phyloP scores from a whole-genome alignment of 2,329 filamentous ascomycete genomes.

The Fusarium temperatum region DNA sequence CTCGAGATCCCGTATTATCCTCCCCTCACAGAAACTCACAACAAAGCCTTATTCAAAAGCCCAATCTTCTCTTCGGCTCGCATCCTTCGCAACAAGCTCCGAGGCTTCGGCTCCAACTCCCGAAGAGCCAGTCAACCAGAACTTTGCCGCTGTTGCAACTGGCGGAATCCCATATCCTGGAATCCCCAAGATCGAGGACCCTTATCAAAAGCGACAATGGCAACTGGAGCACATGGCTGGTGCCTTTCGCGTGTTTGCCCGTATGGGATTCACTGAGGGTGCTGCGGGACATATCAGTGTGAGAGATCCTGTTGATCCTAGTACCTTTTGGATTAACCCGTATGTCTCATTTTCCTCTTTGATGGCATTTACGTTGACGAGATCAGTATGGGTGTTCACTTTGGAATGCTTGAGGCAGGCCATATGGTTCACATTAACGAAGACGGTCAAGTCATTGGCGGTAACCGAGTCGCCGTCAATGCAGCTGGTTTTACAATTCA shows the following conservation, averaged over 20 bases:
- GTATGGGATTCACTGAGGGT: slow-evolving; percentile 64
- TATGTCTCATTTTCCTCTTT: slow-evolving; percentile 10
- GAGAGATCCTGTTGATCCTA: slow-evolving; percentile 66
- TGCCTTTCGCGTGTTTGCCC: slow-evolving; percentile 59
- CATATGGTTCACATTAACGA: slow-evolving; percentile 72
- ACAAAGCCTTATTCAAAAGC: not conserved
- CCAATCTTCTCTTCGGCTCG: not conserved
- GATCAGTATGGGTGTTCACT: slow-evolving; percentile 62
- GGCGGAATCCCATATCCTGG: slow-evolving; percentile 53
- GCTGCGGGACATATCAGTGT: slow-evolving; percentile 72
- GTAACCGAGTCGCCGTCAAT: slow-evolving; percentile 65
- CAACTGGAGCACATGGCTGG: slow-evolving; percentile 54
- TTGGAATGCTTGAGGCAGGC: slow-evolving; percentile 66
- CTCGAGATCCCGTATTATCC: not conserved
- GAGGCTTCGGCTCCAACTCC: slow-evolving; percentile 5
- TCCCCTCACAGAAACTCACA: not conserved
- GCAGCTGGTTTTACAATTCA: slow-evolving; percentile 71
- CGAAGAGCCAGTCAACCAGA: slow-evolving; percentile 26
- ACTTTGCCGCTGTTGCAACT: slow-evolving; percentile 42
- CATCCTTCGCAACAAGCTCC: slow-evolving; percentile 34
- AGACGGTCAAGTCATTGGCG: slow-evolving; percentile 66
- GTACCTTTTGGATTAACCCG: slow-evolving; percentile 74
- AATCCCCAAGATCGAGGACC: slow-evolving; percentile 64
- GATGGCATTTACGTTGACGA: not conserved
- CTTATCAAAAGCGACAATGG: slow-evolving; percentile 51